A percentile compares a stretch with the other conserved stretches of the same genome.
Evolutionary conservation across 2,329 filamentous ascomycete genomes (phyloP).

Genomic region (Talaromyces sp.): DNA sequence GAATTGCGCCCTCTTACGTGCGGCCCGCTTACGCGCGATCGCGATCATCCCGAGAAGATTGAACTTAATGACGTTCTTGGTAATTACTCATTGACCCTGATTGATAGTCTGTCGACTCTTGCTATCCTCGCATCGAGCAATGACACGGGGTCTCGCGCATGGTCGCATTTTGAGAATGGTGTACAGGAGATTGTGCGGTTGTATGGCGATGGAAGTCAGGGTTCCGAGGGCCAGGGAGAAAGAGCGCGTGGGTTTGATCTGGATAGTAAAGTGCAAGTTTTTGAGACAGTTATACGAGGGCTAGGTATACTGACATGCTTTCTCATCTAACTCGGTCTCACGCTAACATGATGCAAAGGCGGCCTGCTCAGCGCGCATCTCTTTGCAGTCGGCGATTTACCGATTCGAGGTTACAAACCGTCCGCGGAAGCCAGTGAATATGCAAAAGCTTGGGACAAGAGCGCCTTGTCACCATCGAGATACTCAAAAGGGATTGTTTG

Average conservation of each 20-base stretch:
- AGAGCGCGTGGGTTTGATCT: slow-evolving; percentile 82
- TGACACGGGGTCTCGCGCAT: slow-evolving; percentile 57
- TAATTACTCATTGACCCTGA: slow-evolving; percentile 92
- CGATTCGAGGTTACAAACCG: slow-evolving; percentile 74
- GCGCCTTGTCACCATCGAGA: slow-evolving; percentile 21
- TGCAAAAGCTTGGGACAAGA: slow-evolving; percentile 43
- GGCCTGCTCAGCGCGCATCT: slow-evolving; percentile 89
- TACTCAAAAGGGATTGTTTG: slow-evolving; percentile 56
- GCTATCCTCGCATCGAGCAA: slow-evolving; percentile 76
- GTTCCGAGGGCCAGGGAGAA: slow-evolving; percentile 65
- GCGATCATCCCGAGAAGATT: slow-evolving; percentile 71
- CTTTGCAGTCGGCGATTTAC: slow-evolving; percentile 86
- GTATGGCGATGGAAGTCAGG: slow-evolving; percentile 79
- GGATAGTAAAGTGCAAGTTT: slow-evolving; percentile 97
- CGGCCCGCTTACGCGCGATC: slow-evolving; percentile 77
- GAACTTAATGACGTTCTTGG: slow-evolving; percentile 93
- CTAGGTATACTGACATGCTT: slow-evolving; percentile 36
- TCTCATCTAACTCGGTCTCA: background rate
- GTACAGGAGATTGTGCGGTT: slow-evolving; percentile 71
- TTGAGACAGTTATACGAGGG: slow-evolving; percentile 94
- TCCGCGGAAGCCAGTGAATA: slow-evolving; percentile 33
- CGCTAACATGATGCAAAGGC: slow-evolving; percentile 44
- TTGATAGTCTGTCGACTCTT: slow-evolving; percentile 91
- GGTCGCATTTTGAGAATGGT: slow-evolving; percentile 75
- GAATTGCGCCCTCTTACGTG: slow-evolving; percentile 88